Evolutionary conservation across 768 basidiomycete genomes (phyloP).

Genomic region (Lactifluus hygrophoroides): DNA sequence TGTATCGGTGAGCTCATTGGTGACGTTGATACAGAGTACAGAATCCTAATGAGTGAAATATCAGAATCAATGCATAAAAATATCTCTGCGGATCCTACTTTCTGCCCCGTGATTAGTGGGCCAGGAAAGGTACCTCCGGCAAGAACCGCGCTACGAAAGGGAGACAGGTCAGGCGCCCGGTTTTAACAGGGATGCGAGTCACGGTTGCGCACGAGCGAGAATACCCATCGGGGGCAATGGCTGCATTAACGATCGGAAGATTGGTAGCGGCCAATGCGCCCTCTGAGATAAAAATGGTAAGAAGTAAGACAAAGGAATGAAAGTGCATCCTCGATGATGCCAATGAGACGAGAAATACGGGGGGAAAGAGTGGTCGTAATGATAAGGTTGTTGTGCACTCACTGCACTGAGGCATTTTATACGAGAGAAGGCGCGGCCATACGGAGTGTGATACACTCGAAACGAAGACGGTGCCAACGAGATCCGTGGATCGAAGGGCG

Average conservation of each 20-base stretch:
- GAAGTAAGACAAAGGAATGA: not conserved
- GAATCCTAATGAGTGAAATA: not conserved
- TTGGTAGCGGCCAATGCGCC: conserved; percentile 18
- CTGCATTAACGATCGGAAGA: conserved; percentile 18
- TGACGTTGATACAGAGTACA: conserved; percentile 30
- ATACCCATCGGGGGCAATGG: conserved; percentile 24
- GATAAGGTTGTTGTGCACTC: not conserved
- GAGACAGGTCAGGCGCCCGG: not conserved
- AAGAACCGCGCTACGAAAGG: not conserved
- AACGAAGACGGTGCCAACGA: not conserved
- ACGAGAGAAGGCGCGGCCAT: too few species aligned
- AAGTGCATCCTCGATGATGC: not conserved
- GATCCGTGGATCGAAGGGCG: not conserved
- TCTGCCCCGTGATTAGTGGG: conserved; percentile 2
- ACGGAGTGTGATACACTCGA: not conserved
- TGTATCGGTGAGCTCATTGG: conserved; percentile 34
- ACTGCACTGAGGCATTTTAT: not conserved
- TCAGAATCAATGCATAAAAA: not conserved
- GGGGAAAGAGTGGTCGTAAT: not conserved
- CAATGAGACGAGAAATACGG: not conserved
- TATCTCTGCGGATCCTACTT: not conserved
- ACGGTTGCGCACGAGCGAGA: conserved; percentile 15
- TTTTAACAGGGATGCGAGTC: too few species aligned
- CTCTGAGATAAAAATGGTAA: not conserved
- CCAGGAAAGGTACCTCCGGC: conserved; percentile 4